A percentile compares a stretch with the other conserved stretches of the same genome.
phyloP scores from a whole-genome alignment of 768 basidiomycete genomes.

The Tulasnella sp. region DNA sequence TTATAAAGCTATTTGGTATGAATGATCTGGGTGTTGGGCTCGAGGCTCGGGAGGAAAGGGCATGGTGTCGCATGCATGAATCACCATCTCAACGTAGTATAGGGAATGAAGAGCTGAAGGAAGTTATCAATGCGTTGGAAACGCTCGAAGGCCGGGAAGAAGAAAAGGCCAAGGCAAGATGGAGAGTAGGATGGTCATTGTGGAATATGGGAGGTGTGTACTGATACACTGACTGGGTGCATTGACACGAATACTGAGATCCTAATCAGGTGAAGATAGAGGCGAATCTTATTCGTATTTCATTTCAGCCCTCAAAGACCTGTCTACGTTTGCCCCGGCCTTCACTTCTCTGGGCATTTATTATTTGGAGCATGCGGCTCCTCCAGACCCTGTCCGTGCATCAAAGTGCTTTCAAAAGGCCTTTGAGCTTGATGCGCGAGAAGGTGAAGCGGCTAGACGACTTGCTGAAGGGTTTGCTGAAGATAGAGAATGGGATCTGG shows the following conservation, averaged over 20 bases:
- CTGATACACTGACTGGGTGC: background rate
- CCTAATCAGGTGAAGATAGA: constrained; percentile 31
- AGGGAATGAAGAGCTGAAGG: constrained; percentile 38
- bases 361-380: constrained; percentile 56
- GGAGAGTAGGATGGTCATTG: constrained; percentile 66
- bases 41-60: constrained; percentile 51
- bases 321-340: constrained; percentile 69
- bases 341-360: constrained; percentile 90
- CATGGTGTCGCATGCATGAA: constrained; percentile 65
- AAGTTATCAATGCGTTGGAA: constrained; percentile 35
- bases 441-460: constrained; percentile 69
- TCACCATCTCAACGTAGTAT: constrained; percentile 33
- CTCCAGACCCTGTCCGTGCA: constrained; percentile 71
- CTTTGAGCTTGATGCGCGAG: constrained; percentile 86
- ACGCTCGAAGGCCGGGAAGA: constrained; percentile 35
- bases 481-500: constrained; percentile 89
- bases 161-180: constrained; percentile 69
- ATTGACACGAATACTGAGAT: background rate
- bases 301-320: constrained; percentile 64
- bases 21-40: constrained; percentile 29
- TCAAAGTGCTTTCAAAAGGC: constrained; percentile 97
- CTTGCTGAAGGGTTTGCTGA: constrained; percentile 85
- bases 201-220: constrained; percentile 59
- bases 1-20: constrained; percentile 33
- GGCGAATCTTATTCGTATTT: constrained; percentile 67